Percentiles rank a stretch among this genome's conserved stretches.
phyloP scores from a whole-genome alignment of 352 stramenopile genomes.

The Nothophytophthora sp. region DNA sequence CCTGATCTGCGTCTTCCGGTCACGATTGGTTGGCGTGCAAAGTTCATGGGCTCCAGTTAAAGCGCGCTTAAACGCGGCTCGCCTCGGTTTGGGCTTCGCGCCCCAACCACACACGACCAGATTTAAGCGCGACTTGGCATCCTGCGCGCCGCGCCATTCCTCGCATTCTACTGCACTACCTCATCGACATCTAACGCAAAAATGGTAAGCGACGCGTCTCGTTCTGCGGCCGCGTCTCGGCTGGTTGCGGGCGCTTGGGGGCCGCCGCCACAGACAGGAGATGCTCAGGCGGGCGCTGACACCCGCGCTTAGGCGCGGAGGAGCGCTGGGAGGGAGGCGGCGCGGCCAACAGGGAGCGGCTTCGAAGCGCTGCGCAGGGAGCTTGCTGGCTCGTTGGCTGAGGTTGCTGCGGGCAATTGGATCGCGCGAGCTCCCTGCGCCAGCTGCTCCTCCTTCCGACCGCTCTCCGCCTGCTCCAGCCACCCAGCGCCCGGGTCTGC shows the following conservation, averaged over 20 bases:
- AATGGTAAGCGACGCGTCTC: slow-evolving; percentile 49
- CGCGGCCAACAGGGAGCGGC: slow-evolving; percentile 14
- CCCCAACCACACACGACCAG: slow-evolving; percentile 7
- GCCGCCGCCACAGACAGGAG: background rate
- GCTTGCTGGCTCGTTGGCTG: too few species aligned
- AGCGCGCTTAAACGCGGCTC: slow-evolving; percentile 25
- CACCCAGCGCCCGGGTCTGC: too few species aligned
- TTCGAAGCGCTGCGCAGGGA: too few species aligned
- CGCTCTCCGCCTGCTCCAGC: too few species aligned
- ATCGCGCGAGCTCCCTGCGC: too few species aligned
- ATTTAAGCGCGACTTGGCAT: slow-evolving; percentile 37
- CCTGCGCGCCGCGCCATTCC: slow-evolving; percentile 33
- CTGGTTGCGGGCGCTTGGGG: background rate
- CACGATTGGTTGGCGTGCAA: slow-evolving; percentile 30
- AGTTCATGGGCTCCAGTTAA: slow-evolving; percentile 6
- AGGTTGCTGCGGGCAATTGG: too few species aligned
- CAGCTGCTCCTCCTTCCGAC: too few species aligned
- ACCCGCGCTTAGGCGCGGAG: background rate
- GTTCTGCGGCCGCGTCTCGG: background rate
- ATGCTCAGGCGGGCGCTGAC: slow-evolving; percentile 8
- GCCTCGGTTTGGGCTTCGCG: slow-evolving; percentile 1
- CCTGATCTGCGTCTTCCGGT: too few species aligned
- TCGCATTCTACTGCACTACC: slow-evolving; percentile 72
- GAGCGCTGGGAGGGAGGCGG: slow-evolving; percentile 1
- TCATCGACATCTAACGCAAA: slow-evolving; percentile 86